Evolutionary conservation across 2,329 filamentous ascomycete species (phyloP), one percentile per base, ranked within the genome.

Genomic region (Colletotrichum sp.): DNA sequence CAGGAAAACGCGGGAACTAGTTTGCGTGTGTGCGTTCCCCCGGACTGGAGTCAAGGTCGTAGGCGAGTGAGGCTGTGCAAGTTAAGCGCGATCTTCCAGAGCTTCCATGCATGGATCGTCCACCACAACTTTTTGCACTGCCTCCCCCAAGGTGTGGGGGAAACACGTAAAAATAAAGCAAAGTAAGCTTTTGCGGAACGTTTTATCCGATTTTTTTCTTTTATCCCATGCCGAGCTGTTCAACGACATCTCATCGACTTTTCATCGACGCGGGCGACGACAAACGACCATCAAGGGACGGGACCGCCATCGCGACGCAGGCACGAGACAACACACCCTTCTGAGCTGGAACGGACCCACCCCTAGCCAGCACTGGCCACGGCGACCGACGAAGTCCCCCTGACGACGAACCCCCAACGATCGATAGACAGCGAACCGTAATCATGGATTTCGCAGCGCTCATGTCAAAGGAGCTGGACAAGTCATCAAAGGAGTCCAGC

Each of bases 381-480:
- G 18, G 7, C 55, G n/a, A 38, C 34, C 34, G 26, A 52, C 30
- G 43, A 52, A 52, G 43, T 52, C 12, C 43, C 43, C 43, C 30
- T 7, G 12, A 24, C 16, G 38, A 52, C 43, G 68, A 71, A 52
- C 21, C 10, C 43, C 38, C 10, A 10, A 18, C 48, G 36, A 74
- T 32, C 38, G 16, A 14, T 24, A 28, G 24, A 62, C 66, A 48
- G 72, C 59, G 52, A 56, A 26, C 34, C 14, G 66, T 77, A 82
- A 88, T 76, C 79, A 99, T 99, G 97, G 96, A 99, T 85, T 99
- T 99, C 87, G 96, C 96, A 76, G 92, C 95, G 43, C 88, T 99
- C 63, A 98, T 99, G 95, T 92, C 94, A 81, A 94, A 95, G 82
- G 96, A 98, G 85, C 97, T 99, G 81, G 92, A 94, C 81, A 97